Base-by-base conservation (phyloP, 75 land plant genomes). In the Picea sitchensis region DNA sequence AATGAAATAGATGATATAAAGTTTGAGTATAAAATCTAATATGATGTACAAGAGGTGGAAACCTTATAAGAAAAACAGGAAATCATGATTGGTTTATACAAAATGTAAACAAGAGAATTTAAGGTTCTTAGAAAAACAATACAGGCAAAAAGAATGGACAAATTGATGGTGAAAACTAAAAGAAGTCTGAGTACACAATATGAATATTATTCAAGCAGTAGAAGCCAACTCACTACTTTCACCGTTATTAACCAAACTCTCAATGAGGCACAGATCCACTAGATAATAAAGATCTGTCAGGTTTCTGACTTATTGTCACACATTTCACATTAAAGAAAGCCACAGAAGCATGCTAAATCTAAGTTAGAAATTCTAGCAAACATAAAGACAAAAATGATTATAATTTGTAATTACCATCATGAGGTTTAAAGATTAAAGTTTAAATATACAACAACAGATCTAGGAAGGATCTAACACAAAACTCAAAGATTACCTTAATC, bases 401-500 rank as follows among this genome's bases (percentile, higher is more conserved):
- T 3, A 69, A 41, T 69, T 65, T 69, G 41, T 41, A 51, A 51
- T 51, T 51, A 51, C 56, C 56, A 9, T 9, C 0, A 51, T 11
- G 12, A 51, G 56, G 56, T 51, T 51, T 51, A 51, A 51, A 51
- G 12, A 51, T 51, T 51, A 51, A 3, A 9, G 13, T 51, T 51
- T 9, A 51, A 51, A 51, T 26, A 64, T 64, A 21, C 17, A 21
- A n/a, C 21, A 64, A 11, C 13, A 64, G 11, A 21, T 64, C 18
- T 64, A 26, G 3, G 21, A 26, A n/a, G 30, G 67, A 76, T 57
- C 5, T 65, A 65, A 36, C 1, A 11, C 56, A 62, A 73, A 56
- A 34, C 30, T 73, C 51, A 20, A 61, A 32, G 5, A 83, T 81
- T 73, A 94, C 99, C 92, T 96, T 92, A 38, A 96, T 96, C 78